Percentiles rank a stretch among this genome's conserved stretches.
Evolutionary conservation across 306 rosid species (phyloP).

Genomic region (Cyamopsis tetragonoloba): DNA sequence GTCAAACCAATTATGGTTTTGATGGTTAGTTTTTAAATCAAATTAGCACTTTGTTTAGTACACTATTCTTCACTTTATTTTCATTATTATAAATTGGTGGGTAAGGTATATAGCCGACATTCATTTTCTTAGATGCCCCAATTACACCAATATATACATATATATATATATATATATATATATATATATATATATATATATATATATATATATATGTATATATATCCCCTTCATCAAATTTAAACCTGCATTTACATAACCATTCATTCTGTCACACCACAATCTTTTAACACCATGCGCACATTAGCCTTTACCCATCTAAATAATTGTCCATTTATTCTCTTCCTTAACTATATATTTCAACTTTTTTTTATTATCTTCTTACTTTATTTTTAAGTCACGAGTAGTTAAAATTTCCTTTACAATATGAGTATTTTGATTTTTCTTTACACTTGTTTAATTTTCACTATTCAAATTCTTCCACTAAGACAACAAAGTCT

Average conservation of each 20-base stretch:
- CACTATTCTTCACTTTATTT: conserved; percentile 24
- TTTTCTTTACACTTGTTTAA: too few species aligned
- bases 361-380: too few species aligned
- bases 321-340: conserved; percentile 21
- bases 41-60: conserved; percentile 25
- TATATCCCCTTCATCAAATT: conserved; percentile 34
- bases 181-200: too few species aligned
- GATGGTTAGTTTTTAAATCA: conserved; percentile 23
- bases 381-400: too few species aligned
- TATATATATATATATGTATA: too few species aligned
- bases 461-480: too few species aligned
- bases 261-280: conserved; percentile 11
- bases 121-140: conserved; percentile 43
- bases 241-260: conserved; percentile 12
- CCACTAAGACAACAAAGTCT: too few species aligned
- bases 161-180: too few species aligned
- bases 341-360: too few species aligned
- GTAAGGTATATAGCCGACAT: conserved; percentile 50
- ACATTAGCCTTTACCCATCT: conserved; percentile 17
- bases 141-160: conserved; percentile 30
- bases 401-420: too few species aligned
- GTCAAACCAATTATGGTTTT: conserved; percentile 50
- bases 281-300: conserved; percentile 34
- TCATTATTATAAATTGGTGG: conserved; percentile 37
- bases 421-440: too few species aligned